Percentiles rank a stretch among this genome's conserved stretches.
phyloP scores from a whole-genome alignment of 2,329 filamentous ascomycete genomes.

The Tolypocladium capitatum region DNA sequence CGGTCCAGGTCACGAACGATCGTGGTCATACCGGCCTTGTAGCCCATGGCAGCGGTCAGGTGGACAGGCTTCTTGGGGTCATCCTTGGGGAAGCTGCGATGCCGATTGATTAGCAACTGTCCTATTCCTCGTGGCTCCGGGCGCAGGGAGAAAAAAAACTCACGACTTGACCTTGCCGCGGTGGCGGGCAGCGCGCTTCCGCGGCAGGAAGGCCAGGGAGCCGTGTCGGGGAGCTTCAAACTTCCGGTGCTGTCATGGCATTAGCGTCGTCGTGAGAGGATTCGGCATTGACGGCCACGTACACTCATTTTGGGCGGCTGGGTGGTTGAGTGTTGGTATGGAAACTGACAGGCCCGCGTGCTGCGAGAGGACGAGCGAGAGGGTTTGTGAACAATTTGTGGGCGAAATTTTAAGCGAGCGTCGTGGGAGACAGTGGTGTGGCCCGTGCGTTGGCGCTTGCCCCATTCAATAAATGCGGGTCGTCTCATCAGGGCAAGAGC shows the following conservation, averaged over 20 bases:
- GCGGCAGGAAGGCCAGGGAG: slow-evolving; percentile 73
- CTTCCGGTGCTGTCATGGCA: slow-evolving; percentile 35
- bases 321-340: slow-evolving; percentile 23
- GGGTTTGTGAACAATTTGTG: slow-evolving; percentile 18
- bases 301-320: slow-evolving; percentile 29
- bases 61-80: slow-evolving; percentile 99
- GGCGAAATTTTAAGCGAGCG: slow-evolving; percentile 26
- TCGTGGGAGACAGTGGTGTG: slow-evolving; percentile 11
- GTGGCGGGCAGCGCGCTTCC: slow-evolving; percentile 89
- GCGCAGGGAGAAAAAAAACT: slow-evolving; percentile 25
- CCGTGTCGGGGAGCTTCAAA: slow-evolving; percentile 88
- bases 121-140: background rate
- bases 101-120: slow-evolving; percentile 14
- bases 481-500: slow-evolving; percentile 1
- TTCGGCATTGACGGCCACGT: slow-evolving; percentile 10
- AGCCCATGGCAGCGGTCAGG: slow-evolving; percentile 94
- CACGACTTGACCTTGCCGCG: slow-evolving; percentile 98
- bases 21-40: slow-evolving; percentile 99
- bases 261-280: slow-evolving; percentile 1
- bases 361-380: slow-evolving; percentile 14
- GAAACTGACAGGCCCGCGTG: slow-evolving; percentile 20
- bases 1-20: slow-evolving; percentile 99
- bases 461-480: slow-evolving; percentile 1
- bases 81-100: slow-evolving; percentile 92
- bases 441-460: slow-evolving; percentile 10